Evolutionary conservation across 2,329 filamentous ascomycete species (phyloP).

Genomic region (Penicillium aurantiogriseum): DNA sequence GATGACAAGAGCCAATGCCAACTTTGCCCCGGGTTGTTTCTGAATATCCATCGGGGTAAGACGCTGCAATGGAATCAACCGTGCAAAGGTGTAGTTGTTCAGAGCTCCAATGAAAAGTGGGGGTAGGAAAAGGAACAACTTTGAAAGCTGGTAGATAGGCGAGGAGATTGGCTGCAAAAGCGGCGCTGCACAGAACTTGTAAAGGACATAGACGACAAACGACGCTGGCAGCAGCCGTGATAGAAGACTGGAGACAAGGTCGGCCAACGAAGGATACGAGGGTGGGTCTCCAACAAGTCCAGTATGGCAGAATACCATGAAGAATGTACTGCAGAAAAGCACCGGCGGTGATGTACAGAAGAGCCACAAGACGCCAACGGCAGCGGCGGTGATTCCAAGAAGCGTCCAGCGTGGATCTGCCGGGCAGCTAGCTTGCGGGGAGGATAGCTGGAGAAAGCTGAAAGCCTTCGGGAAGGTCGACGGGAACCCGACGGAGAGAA

Average conservation of each 20-base stretch:
- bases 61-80: slow-evolving; percentile 84
- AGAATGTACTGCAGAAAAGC: slow-evolving; percentile 82
- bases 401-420: slow-evolving; percentile 81
- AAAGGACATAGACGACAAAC: slow-evolving; percentile 85
- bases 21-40: slow-evolving; percentile 83
- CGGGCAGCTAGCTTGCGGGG: slow-evolving; percentile 59
- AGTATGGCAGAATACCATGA: slow-evolving; percentile 83
- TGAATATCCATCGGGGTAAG: slow-evolving; percentile 87
- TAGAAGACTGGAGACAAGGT: slow-evolving; percentile 72
- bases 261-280: slow-evolving; percentile 62
- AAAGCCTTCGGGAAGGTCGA: slow-evolving; percentile 89
- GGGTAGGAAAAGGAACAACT: slow-evolving; percentile 85
- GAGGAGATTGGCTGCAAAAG: slow-evolving; percentile 68
- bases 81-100: slow-evolving; percentile 90
- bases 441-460: slow-evolving; percentile 65
- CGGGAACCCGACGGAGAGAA: slow-evolving; percentile 74
- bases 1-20: slow-evolving; percentile 76
- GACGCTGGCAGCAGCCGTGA: slow-evolving; percentile 82
- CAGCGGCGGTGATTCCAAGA: slow-evolving; percentile 75
- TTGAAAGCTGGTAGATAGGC: slow-evolving; percentile 68
- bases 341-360: slow-evolving; percentile 75
- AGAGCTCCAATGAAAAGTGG: slow-evolving; percentile 86
- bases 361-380: slow-evolving; percentile 73
- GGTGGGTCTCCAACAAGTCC: slow-evolving; percentile 88
- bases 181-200: slow-evolving; percentile 74